These are phyloP conservation scores for Nakazawaea anatomiae DNA, from an alignment of 805 yeast species.

Conservation along the genomic window DNA sequence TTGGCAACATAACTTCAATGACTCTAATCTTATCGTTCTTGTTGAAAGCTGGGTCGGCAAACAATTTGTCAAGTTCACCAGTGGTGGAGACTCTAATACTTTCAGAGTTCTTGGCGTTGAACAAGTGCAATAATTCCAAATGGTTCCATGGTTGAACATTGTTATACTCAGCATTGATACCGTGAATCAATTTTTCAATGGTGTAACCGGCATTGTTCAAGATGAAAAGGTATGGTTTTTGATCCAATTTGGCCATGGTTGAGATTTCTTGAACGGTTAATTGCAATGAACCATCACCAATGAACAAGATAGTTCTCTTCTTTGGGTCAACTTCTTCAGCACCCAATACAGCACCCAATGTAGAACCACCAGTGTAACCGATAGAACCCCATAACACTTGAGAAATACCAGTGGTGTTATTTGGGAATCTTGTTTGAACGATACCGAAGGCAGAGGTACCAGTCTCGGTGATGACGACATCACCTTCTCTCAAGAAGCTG, in stretches of 20 bases:
- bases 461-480: conserved; percentile 63
- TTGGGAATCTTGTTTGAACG: conserved; percentile 59
- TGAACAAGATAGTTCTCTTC: conserved; percentile 59
- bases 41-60: conserved; percentile 40
- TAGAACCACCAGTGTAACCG: conserved; percentile 65
- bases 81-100: conserved; percentile 45
- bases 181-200: conserved; percentile 70
- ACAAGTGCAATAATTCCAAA: conserved; percentile 47
- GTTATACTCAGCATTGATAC: conserved; percentile 58
- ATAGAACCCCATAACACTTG: conserved; percentile 77
- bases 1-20: conserved; percentile 63
- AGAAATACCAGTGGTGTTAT: conserved; percentile 56
- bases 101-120: conserved; percentile 51
- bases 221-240: conserved; percentile 63
- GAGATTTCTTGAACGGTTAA: conserved; percentile 71
- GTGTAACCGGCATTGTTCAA: conserved; percentile 73
- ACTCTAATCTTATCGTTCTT: conserved; percentile 55
- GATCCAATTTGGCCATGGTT: conserved; percentile 60
- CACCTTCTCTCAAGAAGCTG: conserved; percentile 60
- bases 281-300: conserved; percentile 75
- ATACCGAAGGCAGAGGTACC: conserved; percentile 76
- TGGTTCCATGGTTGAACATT: conserved; percentile 68
- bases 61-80: conserved; percentile 52
- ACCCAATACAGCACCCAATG: conserved; percentile 64
- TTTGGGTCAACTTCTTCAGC: conserved; percentile 56